Base-by-base conservation (phyloP, 176 grass and related monocot species). In the Avena eriantha region DNA sequence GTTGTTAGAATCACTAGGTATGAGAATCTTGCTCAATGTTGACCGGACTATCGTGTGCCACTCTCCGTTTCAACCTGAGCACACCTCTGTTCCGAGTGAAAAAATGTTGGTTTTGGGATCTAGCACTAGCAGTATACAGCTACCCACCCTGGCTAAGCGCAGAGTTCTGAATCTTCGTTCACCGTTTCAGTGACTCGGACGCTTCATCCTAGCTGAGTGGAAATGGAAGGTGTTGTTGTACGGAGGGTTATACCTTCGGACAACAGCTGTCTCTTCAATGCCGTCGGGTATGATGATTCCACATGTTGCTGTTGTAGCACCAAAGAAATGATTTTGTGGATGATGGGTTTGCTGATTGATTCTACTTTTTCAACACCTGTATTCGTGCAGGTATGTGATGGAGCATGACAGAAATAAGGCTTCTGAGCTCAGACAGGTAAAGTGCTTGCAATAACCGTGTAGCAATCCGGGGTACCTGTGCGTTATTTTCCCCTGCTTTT, bases 261-360 rank as follows among this genome's bases (percentile, higher is more conserved):
- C 60, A 99, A 99, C 83, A 96, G 97, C 50, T 99, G 97, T 67
- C 94, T 99, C 78, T 99, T 99, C 87, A 99, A 96, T 87, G 97
- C 97, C 24, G 80, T 96, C 17, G 97, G 97, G 94, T 93, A 79
- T 77, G 91, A 79, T 77, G 91, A 76, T 86, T 67, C 43, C 69
- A 26, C 53, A 36, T 39, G 6, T 57, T 71, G 78, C 76, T 13
- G 2, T 84, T 77, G 2, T 50, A 21, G 6, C 5, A 9, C n/a
- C 8, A 74, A 50, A 26, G 14, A 50, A 29, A 77, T 64, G 47
- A 7, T 73, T 57, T 48, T 23, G 2, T 7, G 50, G 45, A 78
- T 86, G 33, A n/a, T 34, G 10, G 1, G 3, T 8, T 23, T 87
- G 43, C 35, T 89, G 14, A 83, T 49, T 86, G 47, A 41, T 41